Conservation (phyloP, 2,329 filamentous ascomycete species). For the Pestalotiopsis sp. region DNA sequence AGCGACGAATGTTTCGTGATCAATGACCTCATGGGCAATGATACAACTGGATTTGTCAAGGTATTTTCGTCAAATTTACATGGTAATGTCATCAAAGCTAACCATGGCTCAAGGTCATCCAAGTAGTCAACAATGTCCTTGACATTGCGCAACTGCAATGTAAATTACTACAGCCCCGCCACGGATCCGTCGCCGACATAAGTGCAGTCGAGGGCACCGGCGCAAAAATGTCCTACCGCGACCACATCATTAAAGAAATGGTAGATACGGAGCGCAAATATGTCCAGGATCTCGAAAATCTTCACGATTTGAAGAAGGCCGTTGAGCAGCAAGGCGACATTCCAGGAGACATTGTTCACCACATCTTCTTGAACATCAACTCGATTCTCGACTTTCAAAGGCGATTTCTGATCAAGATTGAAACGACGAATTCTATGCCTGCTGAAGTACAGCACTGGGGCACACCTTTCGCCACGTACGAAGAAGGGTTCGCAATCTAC, state of each 20-base stretch:
- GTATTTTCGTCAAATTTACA: slow-evolving; percentile 41
- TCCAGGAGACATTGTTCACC: slow-evolving; percentile 86
- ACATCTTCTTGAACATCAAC: slow-evolving; percentile 97
- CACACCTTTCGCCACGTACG: slow-evolving; percentile 82
- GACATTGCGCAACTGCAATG: slow-evolving; percentile 82
- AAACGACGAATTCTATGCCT: slow-evolving; percentile 88
- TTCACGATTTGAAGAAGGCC: slow-evolving; percentile 89
- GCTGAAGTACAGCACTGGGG: slow-evolving; percentile 86
- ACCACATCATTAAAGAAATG: slow-evolving; percentile 89
- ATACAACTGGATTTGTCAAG: slow-evolving; percentile 97
- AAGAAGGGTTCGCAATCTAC: slow-evolving; percentile 89
- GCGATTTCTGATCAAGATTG: slow-evolving; percentile 90
- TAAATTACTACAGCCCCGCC: slow-evolving; percentile 65
- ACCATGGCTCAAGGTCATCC: slow-evolving; percentile 64
- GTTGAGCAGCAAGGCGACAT: slow-evolving; percentile 87
- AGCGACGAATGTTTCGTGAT: slow-evolving; percentile 88
- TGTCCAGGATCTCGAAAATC: slow-evolving; percentile 92
- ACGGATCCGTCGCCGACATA: slow-evolving; percentile 42
- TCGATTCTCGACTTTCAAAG: slow-evolving; percentile 93
- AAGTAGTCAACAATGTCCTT: slow-evolving; percentile 89
- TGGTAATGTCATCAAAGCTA: background rate
- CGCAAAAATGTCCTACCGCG: slow-evolving; percentile 68
- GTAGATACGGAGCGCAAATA: slow-evolving; percentile 97
- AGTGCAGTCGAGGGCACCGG: slow-evolving; percentile 45
- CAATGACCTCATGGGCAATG: slow-evolving; percentile 86